phyloP scores from a whole-genome alignment of 768 basidiomycete species.

The Xerocomus brunneocitrinus region DNA sequence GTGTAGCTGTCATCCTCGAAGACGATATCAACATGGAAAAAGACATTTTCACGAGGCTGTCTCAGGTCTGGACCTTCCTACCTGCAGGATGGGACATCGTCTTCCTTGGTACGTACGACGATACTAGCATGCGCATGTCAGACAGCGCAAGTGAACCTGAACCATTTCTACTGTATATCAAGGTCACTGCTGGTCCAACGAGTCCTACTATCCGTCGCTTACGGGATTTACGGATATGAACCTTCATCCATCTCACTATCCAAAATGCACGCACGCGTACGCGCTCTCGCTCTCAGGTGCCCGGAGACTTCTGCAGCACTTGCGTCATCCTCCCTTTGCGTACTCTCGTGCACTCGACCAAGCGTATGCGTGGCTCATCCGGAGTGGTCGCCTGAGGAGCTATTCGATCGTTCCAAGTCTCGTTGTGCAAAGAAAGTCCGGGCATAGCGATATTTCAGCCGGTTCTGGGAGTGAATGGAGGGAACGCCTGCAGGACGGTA shows the following conservation, averaged over 20 bases:
- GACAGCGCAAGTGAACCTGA: neutral
- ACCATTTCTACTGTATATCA: neutral
- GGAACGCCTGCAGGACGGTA: conserved; percentile 44
- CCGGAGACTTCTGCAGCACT: conserved; percentile 52
- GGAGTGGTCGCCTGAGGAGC: conserved; percentile 48
- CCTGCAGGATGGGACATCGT: conserved; percentile 70
- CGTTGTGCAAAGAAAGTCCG: conserved; percentile 59
- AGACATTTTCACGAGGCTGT: conserved; percentile 44
- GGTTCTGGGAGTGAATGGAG: conserved; percentile 54
- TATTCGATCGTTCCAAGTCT: conserved; percentile 68
- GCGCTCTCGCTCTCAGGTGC: conserved; percentile 58
- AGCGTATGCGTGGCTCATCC: conserved; percentile 63
- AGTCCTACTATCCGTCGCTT: conserved; percentile 44
- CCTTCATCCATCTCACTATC: conserved; percentile 55
- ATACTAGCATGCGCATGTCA: neutral
- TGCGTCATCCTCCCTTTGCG: conserved; percentile 62
- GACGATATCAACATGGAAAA: conserved; percentile 79
- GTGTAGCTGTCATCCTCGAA: conserved; percentile 58
- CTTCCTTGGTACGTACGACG: conserved; percentile 50
- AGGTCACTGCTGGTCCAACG: conserved; percentile 83
- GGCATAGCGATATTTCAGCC: conserved; percentile 49
- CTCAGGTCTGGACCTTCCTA: conserved; percentile 45
- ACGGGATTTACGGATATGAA: conserved; percentile 16
- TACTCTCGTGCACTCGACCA: conserved; percentile 78
- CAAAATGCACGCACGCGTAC: conserved; percentile 75